Evolutionary conservation across 352 stramenopile genomes (phyloP).

Genomic region (Globisporangium splendens): DNA sequence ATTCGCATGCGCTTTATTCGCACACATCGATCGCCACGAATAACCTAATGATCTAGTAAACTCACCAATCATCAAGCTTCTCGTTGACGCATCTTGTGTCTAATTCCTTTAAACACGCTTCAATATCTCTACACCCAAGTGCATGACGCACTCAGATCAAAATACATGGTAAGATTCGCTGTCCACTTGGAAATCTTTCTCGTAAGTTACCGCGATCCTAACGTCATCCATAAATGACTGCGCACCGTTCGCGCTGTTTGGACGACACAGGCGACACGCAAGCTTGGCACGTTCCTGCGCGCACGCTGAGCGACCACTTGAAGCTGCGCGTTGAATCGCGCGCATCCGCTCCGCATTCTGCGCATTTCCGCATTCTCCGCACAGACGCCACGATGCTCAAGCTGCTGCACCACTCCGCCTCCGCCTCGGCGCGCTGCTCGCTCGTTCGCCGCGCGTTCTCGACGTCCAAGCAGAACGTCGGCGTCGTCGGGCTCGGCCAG

Average conservation of each 20-base stretch:
- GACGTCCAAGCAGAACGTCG: conserved; percentile 47
- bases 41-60: no score
- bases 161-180: no score
- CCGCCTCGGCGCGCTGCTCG: conserved; percentile 1
- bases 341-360: background rate
- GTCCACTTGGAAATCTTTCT: no score
- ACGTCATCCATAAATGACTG: no score
- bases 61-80: no score
- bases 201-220: no score
- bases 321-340: no score
- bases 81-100: no score
- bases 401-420: background rate
- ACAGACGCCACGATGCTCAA: conserved; percentile 8
- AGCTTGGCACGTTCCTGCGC: conserved; percentile 2
- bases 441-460: conserved; percentile 12
- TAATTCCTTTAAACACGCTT: background rate
- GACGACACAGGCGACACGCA: background rate
- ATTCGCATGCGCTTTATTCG: no score
- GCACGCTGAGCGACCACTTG: conserved; percentile 3
- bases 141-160: background rate
- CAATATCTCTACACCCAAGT: background rate
- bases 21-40: no score
- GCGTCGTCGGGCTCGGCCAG: conserved; percentile 92
- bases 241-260: background rate
- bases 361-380: conserved; percentile 3